Evolutionary conservation across 768 basidiomycete genomes (phyloP).

Genomic region (Panaeolus papilionaceus): DNA sequence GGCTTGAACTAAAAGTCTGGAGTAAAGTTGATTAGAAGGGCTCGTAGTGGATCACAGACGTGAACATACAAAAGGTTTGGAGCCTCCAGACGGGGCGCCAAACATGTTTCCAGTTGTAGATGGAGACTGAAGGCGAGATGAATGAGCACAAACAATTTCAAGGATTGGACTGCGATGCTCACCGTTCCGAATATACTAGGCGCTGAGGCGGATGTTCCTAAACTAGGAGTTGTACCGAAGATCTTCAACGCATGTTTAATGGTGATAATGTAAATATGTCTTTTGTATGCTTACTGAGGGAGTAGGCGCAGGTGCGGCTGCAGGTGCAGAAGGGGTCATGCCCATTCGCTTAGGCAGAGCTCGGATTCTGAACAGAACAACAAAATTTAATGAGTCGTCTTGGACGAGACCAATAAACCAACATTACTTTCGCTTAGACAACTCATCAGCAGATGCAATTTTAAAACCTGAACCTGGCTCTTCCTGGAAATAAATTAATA

Average conservation of each 20-base stretch:
- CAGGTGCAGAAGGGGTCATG: conserved; percentile 23
- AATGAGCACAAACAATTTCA: background rate
- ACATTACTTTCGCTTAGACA: conserved; percentile 65
- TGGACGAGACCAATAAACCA: conserved; percentile 7
- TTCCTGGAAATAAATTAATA: conserved; percentile 19
- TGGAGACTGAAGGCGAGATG: conserved; percentile 19
- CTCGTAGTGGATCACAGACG: conserved; percentile 26
- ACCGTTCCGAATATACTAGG: background rate
- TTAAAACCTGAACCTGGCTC: conserved; percentile 49
- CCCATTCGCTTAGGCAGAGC: conserved; percentile 60
- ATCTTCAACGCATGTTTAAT: background rate
- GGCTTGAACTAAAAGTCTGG: conserved; percentile 59
- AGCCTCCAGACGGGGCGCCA: background rate
- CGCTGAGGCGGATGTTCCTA: background rate
- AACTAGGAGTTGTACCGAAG: background rate
- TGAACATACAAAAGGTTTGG: background rate
- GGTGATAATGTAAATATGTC: background rate
- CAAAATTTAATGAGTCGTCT: conserved; percentile 6
- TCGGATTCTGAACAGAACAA: conserved; percentile 56
- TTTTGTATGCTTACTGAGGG: conserved; percentile 18
- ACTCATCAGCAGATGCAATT: conserved; percentile 62
- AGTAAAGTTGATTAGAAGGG: conserved; percentile 43
- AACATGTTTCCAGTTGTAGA: conserved; percentile 1
- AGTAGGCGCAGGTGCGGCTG: conserved; percentile 23
- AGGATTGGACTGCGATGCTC: background rate